Evolutionary conservation across 2,329 filamentous ascomycete species (phyloP), one percentile per base, ranked within the genome.

Genomic region (Microascus cirrosus): DNA sequence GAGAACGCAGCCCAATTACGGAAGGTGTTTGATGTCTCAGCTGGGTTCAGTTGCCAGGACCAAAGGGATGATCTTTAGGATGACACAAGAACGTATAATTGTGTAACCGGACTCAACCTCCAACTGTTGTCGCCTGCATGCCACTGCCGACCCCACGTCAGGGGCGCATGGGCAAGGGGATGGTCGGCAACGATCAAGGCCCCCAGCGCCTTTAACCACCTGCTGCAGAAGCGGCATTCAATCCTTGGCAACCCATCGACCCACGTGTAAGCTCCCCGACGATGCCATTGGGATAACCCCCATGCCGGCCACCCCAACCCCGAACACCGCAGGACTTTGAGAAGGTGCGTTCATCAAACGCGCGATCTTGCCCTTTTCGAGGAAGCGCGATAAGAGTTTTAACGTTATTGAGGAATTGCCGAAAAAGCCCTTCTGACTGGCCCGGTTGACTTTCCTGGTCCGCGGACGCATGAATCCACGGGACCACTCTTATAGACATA

Each of bases 1-100:
- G 52, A 57, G 48, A 20, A 15, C 45, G 35, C 24, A 34, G 32
- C 34, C 55, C 48, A 53, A 57, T 57, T 32, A 39, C 55, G 55
- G 48, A 52, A 39, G 15, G 24, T 22, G 25, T 32, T n/a, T 11
- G 11, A 22, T 20, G 7, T 12, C 20, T 22, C 8, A 50, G 45
- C 54, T 42, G 54, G 15, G 13, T 12, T 28, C 32, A 15, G 18
- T n/a, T 45, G 39, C 15, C 39, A 45, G 39, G 39, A 45, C 39
- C 39, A 45, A 45, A 18, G 18, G 15, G 15, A n/a, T n/a, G 39
- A 18, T 8, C 36, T 15, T 6, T 18, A n/a, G 39, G 10, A 4
- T n/a, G 39, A 2, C 28, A 32, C 4, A 4, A 32, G 28, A 32
- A 8, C 4, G 28, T 32, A 32, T 32, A 32, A 8, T 32, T 32